A percentile compares a stretch with the other conserved stretches of the same genome.
Evolutionary conservation across 768 basidiomycete species (phyloP).

Genomic region (Strobilomyces echinocephalus): DNA sequence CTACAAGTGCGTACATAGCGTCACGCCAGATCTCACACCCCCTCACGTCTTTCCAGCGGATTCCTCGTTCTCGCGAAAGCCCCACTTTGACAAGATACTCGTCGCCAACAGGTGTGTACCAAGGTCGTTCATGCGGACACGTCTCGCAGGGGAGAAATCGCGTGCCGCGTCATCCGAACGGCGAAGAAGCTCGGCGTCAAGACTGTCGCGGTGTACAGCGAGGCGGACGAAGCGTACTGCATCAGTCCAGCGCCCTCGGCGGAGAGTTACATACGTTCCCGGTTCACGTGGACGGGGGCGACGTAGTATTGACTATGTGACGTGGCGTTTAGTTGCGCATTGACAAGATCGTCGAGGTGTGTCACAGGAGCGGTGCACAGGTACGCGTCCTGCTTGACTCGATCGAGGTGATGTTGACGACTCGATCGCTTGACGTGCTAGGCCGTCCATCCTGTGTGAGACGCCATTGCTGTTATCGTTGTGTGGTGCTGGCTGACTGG

Average conservation of each 20-base stretch:
- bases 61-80: constrained; percentile 24
- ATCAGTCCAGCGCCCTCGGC: constrained; percentile 86
- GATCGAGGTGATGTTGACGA: background rate
- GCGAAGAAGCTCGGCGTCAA: constrained; percentile 83
- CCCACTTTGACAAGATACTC: constrained; percentile 86
- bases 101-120: constrained; percentile 71
- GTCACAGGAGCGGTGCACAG: constrained; percentile 78
- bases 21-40: background rate
- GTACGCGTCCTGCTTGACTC: constrained; percentile 35
- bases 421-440: constrained; percentile 24
- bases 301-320: constrained; percentile 1
- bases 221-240: constrained; percentile 88
- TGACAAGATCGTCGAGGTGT: constrained; percentile 85
- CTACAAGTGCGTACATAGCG: constrained; percentile 12
- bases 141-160: constrained; percentile 79
- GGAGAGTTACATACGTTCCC: constrained; percentile 76
- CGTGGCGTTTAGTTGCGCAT: constrained; percentile 57
- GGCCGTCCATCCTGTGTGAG: constrained; percentile 90
- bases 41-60: constrained; percentile 3
- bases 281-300: background rate
- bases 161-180: constrained; percentile 90
- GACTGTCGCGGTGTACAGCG: constrained; percentile 90
- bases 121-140: background rate
- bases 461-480: background rate
- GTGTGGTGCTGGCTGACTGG: background rate